These are phyloP conservation scores for Kluyveromyces marxianus DNA, from an alignment of 1,139 yeast genomes.

Conservation along the genomic window DNA sequence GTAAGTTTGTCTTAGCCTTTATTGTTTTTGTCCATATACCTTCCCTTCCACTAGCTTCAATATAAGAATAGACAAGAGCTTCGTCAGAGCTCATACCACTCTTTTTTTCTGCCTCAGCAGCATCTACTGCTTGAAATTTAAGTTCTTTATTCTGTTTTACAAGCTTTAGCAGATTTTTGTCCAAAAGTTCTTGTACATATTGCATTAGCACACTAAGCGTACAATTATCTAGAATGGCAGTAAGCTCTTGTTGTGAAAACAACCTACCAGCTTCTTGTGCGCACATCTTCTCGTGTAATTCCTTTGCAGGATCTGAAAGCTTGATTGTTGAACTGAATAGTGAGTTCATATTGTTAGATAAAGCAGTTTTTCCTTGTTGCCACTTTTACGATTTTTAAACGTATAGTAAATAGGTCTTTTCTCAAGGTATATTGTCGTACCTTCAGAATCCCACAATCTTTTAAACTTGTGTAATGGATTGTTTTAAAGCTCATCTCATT, in stretches of 20 bases:
- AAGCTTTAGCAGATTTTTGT: slow-evolving; percentile 59
- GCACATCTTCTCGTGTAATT: slow-evolving; percentile 55
- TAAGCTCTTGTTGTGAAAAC: slow-evolving; percentile 56
- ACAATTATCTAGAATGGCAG: slow-evolving; percentile 35
- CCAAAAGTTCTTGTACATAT: slow-evolving; percentile 58
- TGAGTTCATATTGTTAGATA: slow-evolving; percentile 9
- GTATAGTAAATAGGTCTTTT: too few relatives aligned
- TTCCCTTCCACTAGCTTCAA: slow-evolving; percentile 89
- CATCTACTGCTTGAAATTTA: slow-evolving; percentile 65
- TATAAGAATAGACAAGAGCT: slow-evolving; percentile 82
- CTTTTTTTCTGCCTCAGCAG: slow-evolving; percentile 61
- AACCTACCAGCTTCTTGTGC: slow-evolving; percentile 39
- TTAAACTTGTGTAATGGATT: too few relatives aligned
- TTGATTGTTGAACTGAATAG: slow-evolving; percentile 14
- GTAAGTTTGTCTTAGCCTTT: slow-evolving; percentile 83
- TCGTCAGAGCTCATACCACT: slow-evolving; percentile 79
- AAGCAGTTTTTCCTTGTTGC: neutral
- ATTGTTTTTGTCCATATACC: slow-evolving; percentile 96
- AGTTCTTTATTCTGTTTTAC: slow-evolving; percentile 57
- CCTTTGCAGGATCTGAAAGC: slow-evolving; percentile 44
- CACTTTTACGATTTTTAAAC: neutral
- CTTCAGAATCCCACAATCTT: too few relatives aligned
- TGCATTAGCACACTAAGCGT: slow-evolving; percentile 43
- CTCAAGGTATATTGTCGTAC: too few relatives aligned
- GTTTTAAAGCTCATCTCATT: too few relatives aligned